These are phyloP conservation scores for Chernovozyma aurita DNA, from an alignment of 1,139 yeast species.

Conservation along the genomic window DNA sequence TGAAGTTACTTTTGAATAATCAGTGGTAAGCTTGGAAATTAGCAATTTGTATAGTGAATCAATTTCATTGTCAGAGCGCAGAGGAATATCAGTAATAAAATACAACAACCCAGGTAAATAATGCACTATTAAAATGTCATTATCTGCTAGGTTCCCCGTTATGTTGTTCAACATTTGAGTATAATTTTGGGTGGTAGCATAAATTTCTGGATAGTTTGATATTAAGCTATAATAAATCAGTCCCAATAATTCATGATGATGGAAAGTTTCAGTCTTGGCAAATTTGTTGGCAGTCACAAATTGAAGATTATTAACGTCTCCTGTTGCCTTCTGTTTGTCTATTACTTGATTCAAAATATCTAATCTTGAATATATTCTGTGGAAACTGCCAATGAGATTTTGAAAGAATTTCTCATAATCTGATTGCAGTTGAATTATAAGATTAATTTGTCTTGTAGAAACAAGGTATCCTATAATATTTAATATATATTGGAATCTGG, in stretches of 20 bases:
- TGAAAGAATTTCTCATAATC: constrained; percentile 24
- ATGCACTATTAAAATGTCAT: constrained; percentile 61
- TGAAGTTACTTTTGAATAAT: constrained; percentile 16
- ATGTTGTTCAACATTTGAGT: constrained; percentile 27
- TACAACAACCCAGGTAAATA: constrained; percentile 59
- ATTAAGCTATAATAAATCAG: constrained; percentile 54
- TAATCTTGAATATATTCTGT: constrained; percentile 52
- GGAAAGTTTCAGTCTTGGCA: constrained; percentile 57
- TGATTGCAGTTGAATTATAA: constrained; percentile 8
- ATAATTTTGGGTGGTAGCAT: constrained; percentile 31
- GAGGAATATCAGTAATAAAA: constrained; percentile 30
- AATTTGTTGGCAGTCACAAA: constrained; percentile 54
- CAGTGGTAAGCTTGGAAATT: constrained; percentile 15
- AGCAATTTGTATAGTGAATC: constrained; percentile 24
- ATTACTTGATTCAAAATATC: constrained; percentile 56
- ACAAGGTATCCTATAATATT: constrained; percentile 63
- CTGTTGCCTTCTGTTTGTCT: constrained; percentile 55
- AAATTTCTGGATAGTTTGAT: constrained; percentile 29
- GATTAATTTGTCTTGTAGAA: constrained; percentile 24
- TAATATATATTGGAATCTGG: constrained; percentile 66
- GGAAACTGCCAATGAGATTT: constrained; percentile 50
- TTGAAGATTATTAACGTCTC: constrained; percentile 34
- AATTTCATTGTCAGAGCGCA: constrained; percentile 19
- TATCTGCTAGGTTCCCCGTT: constrained; percentile 41
- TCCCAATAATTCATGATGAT: constrained; percentile 70